Base-by-base conservation (phyloP, 495 filamentous ascomycete genomes). In the Daldinia childiae region DNA sequence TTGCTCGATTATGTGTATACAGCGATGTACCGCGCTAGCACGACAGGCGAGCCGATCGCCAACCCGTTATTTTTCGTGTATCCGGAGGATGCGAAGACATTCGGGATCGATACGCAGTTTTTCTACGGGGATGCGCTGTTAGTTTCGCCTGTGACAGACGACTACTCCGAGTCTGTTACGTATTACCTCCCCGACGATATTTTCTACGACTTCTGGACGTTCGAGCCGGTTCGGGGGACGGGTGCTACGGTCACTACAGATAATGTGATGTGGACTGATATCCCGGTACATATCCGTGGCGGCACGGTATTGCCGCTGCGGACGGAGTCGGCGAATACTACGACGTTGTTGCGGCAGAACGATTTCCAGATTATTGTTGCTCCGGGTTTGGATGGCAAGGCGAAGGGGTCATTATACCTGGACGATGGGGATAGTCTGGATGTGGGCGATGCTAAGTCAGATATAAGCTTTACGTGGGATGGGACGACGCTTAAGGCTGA, bases 181-280 rank as follows among this genome's bases (percentile, higher is more conserved):
- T 87, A 90, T 52, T 94, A 94, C 79, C 86, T 95, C 54, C 91
- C 92, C 41, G 73, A 90, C 29, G 91, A 91, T 73, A 73, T 89
- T 67, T 94, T 92, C 82, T 94, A 94, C 79, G 90, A 94, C 79
- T 93, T 87, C 84, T 88, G 86, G 79, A 92, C 90, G 0, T 81
- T 85, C 43, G 76, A 83, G 51, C 74, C 76, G 4, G 77, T 94
- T 15, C 79, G 79, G 5, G 90, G 90, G 11, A 72, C 72, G 2
- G 90, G 90, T 11, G 73, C 70, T 0, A 81, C 71, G 29, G 72
- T 89, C 38, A 87, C 82, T 0, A 74, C 90, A 34, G 73, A 73
- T 21, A 73, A 89, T 65, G 78, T 91, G 60, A 77, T 75, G 36
- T 82, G 88, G 66, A 89, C 89, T n/a, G 84, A 88, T 45, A 93